These are phyloP conservation scores for Neurospora terricola DNA, from an alignment of 495 filamentous ascomycete genomes.

Conservation along the genomic window DNA sequence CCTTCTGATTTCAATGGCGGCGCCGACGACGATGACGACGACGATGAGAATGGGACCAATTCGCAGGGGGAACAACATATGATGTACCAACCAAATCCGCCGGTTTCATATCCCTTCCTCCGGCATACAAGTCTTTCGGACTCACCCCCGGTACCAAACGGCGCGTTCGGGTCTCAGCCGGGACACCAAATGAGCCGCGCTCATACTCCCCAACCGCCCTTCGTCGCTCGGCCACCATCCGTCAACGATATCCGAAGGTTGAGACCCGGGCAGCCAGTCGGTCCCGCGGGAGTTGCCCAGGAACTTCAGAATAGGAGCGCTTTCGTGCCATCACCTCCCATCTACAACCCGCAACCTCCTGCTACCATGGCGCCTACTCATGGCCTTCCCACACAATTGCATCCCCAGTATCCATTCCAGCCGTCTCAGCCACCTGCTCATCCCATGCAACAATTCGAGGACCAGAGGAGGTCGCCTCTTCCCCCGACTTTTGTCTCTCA, in stretches of 20 bases:
- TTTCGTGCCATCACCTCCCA: constrained; percentile 76
- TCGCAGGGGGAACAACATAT: constrained; percentile 37
- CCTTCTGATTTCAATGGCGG: constrained; percentile 85
- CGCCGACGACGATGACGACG: constrained; percentile 76
- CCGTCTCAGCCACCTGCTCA: constrained; percentile 25
- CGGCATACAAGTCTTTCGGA: constrained; percentile 74
- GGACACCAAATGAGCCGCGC: constrained; percentile 44
- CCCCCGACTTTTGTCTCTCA: constrained; percentile 48
- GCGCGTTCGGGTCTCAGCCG: constrained; percentile 47
- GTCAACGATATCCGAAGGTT: constrained; percentile 63
- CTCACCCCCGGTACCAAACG: constrained; percentile 83
- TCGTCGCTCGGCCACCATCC: constrained; percentile 69
- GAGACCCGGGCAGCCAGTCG: constrained; percentile 58
- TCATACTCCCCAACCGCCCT: constrained; percentile 71
- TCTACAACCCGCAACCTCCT: constrained; percentile 67
- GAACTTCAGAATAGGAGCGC: constrained; percentile 53
- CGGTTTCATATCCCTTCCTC: constrained; percentile 44
- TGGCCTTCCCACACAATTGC: constrained; percentile 36
- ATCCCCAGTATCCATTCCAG: constrained; percentile 39
- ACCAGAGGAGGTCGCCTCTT: constrained; percentile 53
- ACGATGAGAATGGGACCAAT: constrained; percentile 72
- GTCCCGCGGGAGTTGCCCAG: constrained; percentile 7
- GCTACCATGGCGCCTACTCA: constrained; percentile 38
- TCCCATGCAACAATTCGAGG: constrained; percentile 53
- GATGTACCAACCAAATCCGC: not conserved